A percentile compares a stretch with the other conserved stretches of the same genome.
Evolutionary conservation across 2,329 filamentous ascomycete species (phyloP).

Genomic region (Ceratocystis huliohia): DNA sequence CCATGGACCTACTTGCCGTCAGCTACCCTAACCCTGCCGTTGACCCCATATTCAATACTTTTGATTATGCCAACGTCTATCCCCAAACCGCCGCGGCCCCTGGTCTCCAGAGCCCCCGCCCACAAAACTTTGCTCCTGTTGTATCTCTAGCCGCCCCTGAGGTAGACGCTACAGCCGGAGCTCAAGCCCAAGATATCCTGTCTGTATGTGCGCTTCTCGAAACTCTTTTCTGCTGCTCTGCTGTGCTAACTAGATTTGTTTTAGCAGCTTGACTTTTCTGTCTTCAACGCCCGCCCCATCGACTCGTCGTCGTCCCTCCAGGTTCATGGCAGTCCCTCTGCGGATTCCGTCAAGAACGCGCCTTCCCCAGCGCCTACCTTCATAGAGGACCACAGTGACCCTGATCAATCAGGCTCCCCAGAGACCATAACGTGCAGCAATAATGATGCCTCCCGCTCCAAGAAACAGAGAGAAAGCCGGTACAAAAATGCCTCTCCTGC

Average conservation of each 20-base stretch:
- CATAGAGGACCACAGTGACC: slow-evolving; percentile 16
- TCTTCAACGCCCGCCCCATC: not conserved
- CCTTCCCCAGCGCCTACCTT: slow-evolving; percentile 10
- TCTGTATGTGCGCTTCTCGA: not conserved
- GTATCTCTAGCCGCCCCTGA: not conserved
- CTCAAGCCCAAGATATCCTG: not conserved
- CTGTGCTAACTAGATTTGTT: not conserved
- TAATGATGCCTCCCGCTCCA: slow-evolving; percentile 27
- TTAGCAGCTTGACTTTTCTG: slow-evolving; percentile 3
- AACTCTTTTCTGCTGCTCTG: not conserved
- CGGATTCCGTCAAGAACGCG: not conserved
- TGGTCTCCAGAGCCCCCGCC: not conserved
- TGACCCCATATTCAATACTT: not conserved
- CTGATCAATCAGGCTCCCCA: slow-evolving; percentile 11
- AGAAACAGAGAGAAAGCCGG: slow-evolving; percentile 39
- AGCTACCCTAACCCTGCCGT: not conserved
- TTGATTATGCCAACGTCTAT: not conserved
- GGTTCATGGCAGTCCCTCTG: not conserved
- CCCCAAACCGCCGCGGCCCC: not conserved
- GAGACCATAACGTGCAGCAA: slow-evolving; percentile 25
- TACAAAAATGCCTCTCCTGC: slow-evolving; percentile 41
- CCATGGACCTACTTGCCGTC: not conserved
- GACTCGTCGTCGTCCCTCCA: not conserved
- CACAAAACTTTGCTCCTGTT: not conserved
- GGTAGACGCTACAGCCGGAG: not conserved